Conservation (phyloP, 1,284 basidiomycete genomes). For the Ceratobasidium sp. region DNA sequence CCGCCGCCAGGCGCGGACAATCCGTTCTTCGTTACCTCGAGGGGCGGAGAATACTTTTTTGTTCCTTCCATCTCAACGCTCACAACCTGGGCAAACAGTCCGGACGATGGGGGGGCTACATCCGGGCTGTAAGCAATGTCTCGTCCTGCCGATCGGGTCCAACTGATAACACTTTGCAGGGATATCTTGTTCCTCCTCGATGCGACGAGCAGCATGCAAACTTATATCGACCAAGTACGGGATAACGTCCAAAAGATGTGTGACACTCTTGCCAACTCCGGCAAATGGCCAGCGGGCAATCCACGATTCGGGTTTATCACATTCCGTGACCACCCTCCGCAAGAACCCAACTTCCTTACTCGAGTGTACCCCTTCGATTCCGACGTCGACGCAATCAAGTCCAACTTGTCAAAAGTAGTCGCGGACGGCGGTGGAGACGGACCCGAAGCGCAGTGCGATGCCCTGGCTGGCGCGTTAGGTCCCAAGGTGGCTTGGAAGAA, state of each 20-base stretch:
- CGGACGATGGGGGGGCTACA: background rate
- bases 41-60: slow-evolving; percentile 40
- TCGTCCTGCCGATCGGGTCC: too few relatives aligned
- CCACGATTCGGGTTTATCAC: background rate
- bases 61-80: slow-evolving; percentile 18
- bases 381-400: background rate
- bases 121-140: background rate
- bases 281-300: background rate
- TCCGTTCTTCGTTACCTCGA: slow-evolving; percentile 25
- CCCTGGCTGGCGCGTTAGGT: background rate
- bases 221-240: background rate
- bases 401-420: background rate
- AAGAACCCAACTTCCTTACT: background rate
- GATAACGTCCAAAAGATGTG: slow-evolving; percentile 10
- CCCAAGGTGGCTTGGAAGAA: background rate
- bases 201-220: slow-evolving; percentile 6
- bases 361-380: slow-evolving; percentile 10
- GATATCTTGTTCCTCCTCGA: slow-evolving; percentile 4
- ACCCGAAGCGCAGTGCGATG: slow-evolving; percentile 5
- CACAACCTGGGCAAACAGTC: background rate
- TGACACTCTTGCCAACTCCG: background rate
- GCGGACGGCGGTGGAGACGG: background rate
- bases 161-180: background rate
- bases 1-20: background rate
- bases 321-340: background rate